Base-by-base conservation (phyloP, 768 basidiomycete genomes). In the Suillus lakei region DNA sequence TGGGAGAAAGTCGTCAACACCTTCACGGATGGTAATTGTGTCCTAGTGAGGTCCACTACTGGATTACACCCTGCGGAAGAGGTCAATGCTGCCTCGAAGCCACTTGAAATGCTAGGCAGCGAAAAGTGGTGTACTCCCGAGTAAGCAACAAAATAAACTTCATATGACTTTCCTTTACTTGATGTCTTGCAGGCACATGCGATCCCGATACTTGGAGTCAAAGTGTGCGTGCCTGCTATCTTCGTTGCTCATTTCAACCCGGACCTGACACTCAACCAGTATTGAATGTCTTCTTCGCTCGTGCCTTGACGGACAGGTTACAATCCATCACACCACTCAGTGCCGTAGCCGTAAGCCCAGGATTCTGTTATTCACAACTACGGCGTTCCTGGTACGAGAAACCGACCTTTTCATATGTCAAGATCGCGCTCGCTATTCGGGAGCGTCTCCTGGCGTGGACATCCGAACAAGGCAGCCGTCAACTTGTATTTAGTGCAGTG, bases 391-490 rank as follows among this genome's bases (percentile, higher is more conserved):
- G 61, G 6, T 61, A 30, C 36, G 64, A 56, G 13, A 8, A 10
- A 1, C 0, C 64, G 26, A 38, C 15, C 2, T 56, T 56, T 56
- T 56, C 55, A 26, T 53, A 36, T 50, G 28, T 3, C 0, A 39
- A n/a, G 46, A 23, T 30, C 7, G 48, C 26, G 0, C 38, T 64
- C 12, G 32, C 43, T 4, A 2, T 73, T n/a, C 54, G 65, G 63
- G 66, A 73, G 34, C 44, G n/a, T 0, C 30, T 61, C 13, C 61
- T 71, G 5, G 67, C 72, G 12, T 18, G 68, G 68, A 73, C 75
- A 0, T 18, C 73, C 0, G 75, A 79, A 63, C 70, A 78, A 50
- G 80, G 80, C 1, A 76, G 77, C 38, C 78, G 80, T 16, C 72
- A 76, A 53, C 69, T 82, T 30, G 51, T 81, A 4, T 79, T 72